A percentile compares a stretch with the other conserved stretches of the same genome.
Evolutionary conservation across 78 protist genomes (phyloP).

Genomic region (slime mould (Dictyostelium discoideum)): dicty_2.7 NC_007090.3:1493501-1494000

Average conservation of each 20-base stretch:
- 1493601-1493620: constrained; percentile 82
- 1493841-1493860: constrained; percentile 77
- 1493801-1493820: constrained; percentile 72
- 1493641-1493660: constrained; percentile 73
- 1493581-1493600: constrained; percentile 75
- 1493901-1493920: constrained; percentile 81
- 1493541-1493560: constrained; percentile 81
- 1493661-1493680: constrained; percentile 82
- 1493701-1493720: constrained; percentile 85
- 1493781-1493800: constrained; percentile 74
- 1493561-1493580: constrained; percentile 83
- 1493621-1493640: constrained; percentile 82
- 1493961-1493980: constrained; percentile 77
- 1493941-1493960: constrained; percentile 71
- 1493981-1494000: constrained; percentile 45
- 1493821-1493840: constrained; percentile 70
- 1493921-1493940: constrained; percentile 81
- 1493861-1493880: constrained; percentile 81
- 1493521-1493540: constrained; percentile 33
- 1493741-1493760: constrained; percentile 79
- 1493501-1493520: constrained; percentile 77
- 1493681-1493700: constrained; percentile 77
- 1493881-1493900: constrained; percentile 83
- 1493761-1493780: constrained; percentile 76
- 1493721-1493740: constrained; percentile 73